phyloP scores from a whole-genome alignment of 768 basidiomycete genomes.

The Lactarius pseudohatsudake region DNA sequence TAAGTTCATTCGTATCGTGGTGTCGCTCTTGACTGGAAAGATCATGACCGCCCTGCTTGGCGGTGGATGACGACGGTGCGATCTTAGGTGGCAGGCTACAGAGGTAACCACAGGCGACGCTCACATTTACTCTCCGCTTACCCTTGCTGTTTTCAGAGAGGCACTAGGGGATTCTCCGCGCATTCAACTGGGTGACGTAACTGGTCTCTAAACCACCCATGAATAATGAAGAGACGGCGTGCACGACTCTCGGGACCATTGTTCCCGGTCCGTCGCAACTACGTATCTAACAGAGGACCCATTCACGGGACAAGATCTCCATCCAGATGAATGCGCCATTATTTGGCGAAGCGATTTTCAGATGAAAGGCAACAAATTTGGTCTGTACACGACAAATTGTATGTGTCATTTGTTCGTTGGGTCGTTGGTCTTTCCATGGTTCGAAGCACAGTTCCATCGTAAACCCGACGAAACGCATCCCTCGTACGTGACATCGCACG shows the following conservation, averaged over 20 bases:
- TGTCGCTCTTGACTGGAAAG: background rate
- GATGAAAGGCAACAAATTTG: background rate
- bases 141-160: background rate
- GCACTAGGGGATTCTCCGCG: background rate
- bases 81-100: background rate
- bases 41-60: background rate
- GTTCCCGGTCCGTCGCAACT: background rate
- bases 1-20: background rate
- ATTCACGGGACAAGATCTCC: background rate
- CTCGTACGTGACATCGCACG: background rate
- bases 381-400: background rate
- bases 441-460: background rate
- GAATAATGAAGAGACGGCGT: background rate
- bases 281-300: background rate
- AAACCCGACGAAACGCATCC: background rate
- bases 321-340: background rate
- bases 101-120: background rate
- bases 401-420: background rate
- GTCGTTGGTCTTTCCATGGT: background rate
- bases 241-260: background rate
- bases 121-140: background rate
- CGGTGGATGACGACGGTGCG: background rate
- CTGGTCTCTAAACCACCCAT: background rate
- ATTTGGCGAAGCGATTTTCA: background rate
- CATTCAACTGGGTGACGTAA: background rate